phyloP scores from a whole-genome alignment of 768 basidiomycete genomes.

The Calvatia gigantea region DNA sequence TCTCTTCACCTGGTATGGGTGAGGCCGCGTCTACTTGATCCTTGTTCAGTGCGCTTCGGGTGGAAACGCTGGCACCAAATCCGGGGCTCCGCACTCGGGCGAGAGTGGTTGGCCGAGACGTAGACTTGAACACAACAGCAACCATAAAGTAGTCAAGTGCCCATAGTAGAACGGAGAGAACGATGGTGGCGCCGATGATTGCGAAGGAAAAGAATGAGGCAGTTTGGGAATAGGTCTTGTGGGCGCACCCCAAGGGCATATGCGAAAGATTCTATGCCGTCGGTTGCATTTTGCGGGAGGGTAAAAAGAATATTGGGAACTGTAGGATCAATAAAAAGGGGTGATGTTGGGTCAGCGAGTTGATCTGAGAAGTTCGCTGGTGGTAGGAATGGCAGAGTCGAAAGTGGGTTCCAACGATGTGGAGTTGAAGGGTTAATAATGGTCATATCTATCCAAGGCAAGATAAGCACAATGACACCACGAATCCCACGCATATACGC shows the following conservation, averaged over 20 bases:
- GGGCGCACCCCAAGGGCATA: constrained; percentile 80
- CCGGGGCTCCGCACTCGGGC: constrained; percentile 35
- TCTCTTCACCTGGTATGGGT: constrained; percentile 7
- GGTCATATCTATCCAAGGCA: constrained; percentile 59
- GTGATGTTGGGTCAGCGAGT: constrained; percentile 63
- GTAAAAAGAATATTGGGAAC: constrained; percentile 73
- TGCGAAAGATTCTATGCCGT: constrained; percentile 82
- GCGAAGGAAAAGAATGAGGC: constrained; percentile 80
- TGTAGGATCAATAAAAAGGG: constrained; percentile 69
- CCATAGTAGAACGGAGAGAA: constrained; percentile 71
- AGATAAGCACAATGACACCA: constrained; percentile 1
- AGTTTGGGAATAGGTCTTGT: constrained; percentile 78
- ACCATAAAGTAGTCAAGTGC: constrained; percentile 51
- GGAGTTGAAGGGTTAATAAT: constrained; percentile 45
- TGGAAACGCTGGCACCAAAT: constrained; percentile 21
- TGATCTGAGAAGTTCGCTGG: constrained; percentile 73
- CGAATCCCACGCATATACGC: constrained; percentile 15
- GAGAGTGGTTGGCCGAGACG: constrained; percentile 12
- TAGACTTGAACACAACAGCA: constrained; percentile 16
- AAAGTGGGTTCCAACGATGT: constrained; percentile 68
- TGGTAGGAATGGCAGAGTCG: constrained; percentile 54
- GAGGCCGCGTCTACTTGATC: constrained; percentile 27
- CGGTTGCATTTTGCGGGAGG: constrained; percentile 54
- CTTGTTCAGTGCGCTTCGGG: constrained; percentile 33
- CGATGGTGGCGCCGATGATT: constrained; percentile 69